Conservation (phyloP, 768 basidiomycete genomes). For the Collybia sp. region DNA sequence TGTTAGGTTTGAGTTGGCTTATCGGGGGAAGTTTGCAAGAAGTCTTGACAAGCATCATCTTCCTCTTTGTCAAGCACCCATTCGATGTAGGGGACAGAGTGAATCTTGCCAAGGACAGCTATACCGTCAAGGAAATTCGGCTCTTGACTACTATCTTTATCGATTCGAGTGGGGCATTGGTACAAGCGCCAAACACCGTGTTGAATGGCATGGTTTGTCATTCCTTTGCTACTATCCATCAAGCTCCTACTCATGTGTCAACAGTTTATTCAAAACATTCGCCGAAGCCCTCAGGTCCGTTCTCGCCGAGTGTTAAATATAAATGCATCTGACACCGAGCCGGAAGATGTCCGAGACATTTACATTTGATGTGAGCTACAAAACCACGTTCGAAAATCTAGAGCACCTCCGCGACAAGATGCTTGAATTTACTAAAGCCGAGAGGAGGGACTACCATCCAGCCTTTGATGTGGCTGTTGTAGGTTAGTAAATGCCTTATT, state of each 20-base stretch:
- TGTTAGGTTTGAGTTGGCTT: conserved; percentile 73
- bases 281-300: conserved; percentile 62
- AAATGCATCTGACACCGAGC: not conserved
- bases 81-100: conserved; percentile 82
- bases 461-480: conserved; percentile 69
- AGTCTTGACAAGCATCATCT: conserved; percentile 82
- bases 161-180: conserved; percentile 50
- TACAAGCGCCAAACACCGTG: conserved; percentile 70
- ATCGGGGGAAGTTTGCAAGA: conserved; percentile 80
- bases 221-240: not conserved
- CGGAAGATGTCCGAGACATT: conserved; percentile 73
- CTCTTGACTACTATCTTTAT: conserved; percentile 75
- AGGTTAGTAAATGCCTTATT: conserved; percentile 31
- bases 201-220: conserved; percentile 48
- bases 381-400: conserved; percentile 77
- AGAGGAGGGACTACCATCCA: conserved; percentile 73
- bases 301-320: not conserved
- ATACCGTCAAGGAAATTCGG: conserved; percentile 86
- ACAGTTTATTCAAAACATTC: conserved; percentile 68
- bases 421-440: conserved; percentile 68
- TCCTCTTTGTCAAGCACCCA: conserved; percentile 85
- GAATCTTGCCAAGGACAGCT: conserved; percentile 42
- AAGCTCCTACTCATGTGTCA: conserved; percentile 2
- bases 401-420: conserved; percentile 74
- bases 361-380: conserved; percentile 74